A percentile compares a stretch with the other conserved stretches of the same genome.
Conservation (phyloP, 2,329 filamentous ascomycete genomes). For the Dichotomopilus funicola region DNA sequence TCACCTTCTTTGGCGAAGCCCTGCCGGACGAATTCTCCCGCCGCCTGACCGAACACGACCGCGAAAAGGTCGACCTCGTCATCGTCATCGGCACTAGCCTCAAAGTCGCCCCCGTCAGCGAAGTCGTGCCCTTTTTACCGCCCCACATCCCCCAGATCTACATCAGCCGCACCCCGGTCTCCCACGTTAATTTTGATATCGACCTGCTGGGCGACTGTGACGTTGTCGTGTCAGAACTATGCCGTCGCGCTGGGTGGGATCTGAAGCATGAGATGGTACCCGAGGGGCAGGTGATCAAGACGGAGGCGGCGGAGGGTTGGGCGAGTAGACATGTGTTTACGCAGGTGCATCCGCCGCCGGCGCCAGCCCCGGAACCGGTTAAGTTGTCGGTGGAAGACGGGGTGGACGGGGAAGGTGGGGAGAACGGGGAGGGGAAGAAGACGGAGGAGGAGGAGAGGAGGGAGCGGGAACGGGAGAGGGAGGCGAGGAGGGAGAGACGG, state of each 20-base stretch:
- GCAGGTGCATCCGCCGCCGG: slow-evolving; percentile 12
- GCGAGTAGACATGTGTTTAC: slow-evolving; percentile 40
- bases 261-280: slow-evolving; percentile 78
- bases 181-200: slow-evolving; percentile 91
- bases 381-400: not conserved
- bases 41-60: slow-evolving; percentile 75
- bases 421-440: not conserved
- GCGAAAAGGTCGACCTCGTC: slow-evolving; percentile 74
- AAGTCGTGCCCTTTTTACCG: slow-evolving; percentile 77
- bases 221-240: slow-evolving; percentile 79
- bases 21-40: slow-evolving; percentile 78
- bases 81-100: slow-evolving; percentile 94
- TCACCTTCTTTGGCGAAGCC: slow-evolving; percentile 93
- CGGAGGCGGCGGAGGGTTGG: slow-evolving; percentile 44
- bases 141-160: slow-evolving; percentile 82
- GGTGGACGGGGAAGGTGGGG: not conserved
- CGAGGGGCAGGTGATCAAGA: slow-evolving; percentile 53
- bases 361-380: not conserved
- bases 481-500: not conserved
- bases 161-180: slow-evolving; percentile 76
- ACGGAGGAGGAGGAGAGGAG: not conserved
- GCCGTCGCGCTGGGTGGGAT: slow-evolving; percentile 72
- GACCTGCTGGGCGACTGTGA: slow-evolving; percentile 95
- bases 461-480: not conserved
- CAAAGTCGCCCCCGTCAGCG: slow-evolving; percentile 90